A percentile compares a stretch with the other conserved stretches of the same genome.
Conservation (phyloP, 225 moss, liverwort and hornwort genomes). For the Ulota crispa region DNA sequence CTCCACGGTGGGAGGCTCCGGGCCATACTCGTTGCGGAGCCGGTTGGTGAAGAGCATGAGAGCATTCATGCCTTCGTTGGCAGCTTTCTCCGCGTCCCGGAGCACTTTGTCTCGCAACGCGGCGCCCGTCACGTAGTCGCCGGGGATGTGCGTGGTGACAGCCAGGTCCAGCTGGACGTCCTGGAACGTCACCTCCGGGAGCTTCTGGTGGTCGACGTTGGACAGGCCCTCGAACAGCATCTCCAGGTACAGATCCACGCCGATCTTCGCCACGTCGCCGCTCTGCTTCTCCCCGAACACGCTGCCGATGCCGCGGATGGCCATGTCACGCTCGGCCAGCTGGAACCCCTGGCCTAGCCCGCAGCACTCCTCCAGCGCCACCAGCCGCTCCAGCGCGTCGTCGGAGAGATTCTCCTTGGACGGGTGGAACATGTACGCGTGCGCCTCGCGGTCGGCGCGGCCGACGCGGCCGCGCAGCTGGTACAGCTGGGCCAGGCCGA, state of each 20-base stretch:
- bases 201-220: conserved; percentile 79
- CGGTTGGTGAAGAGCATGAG: conserved; percentile 83
- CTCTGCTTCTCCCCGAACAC: conserved; percentile 96
- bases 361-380: conserved; percentile 89
- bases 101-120: conserved; percentile 63
- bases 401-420: conserved; percentile 76
- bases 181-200: conserved; percentile 62
- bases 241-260: conserved; percentile 87
- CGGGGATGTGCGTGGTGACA: conserved; percentile 65
- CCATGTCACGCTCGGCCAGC: conserved; percentile 97
- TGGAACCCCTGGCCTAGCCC: conserved; percentile 91
- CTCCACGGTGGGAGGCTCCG: conserved; percentile 68
- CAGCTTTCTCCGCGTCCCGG: conserved; percentile 63
- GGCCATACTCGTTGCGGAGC: conserved; percentile 76
- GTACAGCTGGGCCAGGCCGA: conserved; percentile 92
- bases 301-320: conserved; percentile 89
- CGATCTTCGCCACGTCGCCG: conserved; percentile 91
- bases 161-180: conserved; percentile 79
- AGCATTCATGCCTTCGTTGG: conserved; percentile 66
- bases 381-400: conserved; percentile 84
- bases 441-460: conserved; percentile 80
- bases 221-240: conserved; percentile 96
- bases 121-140: conserved; percentile 67
- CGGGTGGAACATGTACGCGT: conserved; percentile 91
- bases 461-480: conserved; percentile 95